Base-by-base conservation (phyloP, 768 basidiomycete genomes). In the Lactarius evosmus region DNA sequence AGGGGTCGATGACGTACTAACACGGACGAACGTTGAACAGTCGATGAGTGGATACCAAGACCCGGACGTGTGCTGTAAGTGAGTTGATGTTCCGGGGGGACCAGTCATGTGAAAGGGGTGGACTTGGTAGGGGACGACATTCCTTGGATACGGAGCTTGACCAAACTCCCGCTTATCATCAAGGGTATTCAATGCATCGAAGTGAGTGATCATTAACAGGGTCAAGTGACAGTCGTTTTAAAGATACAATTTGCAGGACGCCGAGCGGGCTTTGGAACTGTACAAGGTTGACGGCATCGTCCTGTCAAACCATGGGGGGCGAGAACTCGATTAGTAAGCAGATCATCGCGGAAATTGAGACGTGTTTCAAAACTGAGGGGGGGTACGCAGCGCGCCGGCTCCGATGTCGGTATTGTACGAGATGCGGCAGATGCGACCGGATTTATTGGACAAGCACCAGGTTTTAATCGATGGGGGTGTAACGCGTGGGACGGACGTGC, bases 231-330 rank as follows among this genome's bases (percentile, higher is more conserved):
- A 7, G 9, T 14, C 29, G 52, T 19, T 34, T 34, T 30, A 30
- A 34, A 17, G 3, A 19, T 29, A 30, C 6, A 22, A 5, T 40
- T 55, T 38, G 2, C 33, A 81, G 72, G 82, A 83, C 65, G 81
- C 79, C 12, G 76, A 77, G 53, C 75, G 77, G 60, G 80, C 80
- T 7, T 74, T 76, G 53, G 74, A 81, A 44, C 54, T 56, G 56
- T 60, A 78, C 62, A 78, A 79, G 7, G 77, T 78, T 1, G 73
- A 80, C 25, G 82, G 77, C 6, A 80, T 83, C 63, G 76, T 81
- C 25, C 72, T 83, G 6, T 77, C 75, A 5, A 83, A 83, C 69
- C 82, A 83, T 61, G 82, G 83, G 25, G 82, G 78, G 11, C 73
- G 82, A 51, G 74, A 75, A 51, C 72, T 79, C 8, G 78, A 82